Base-by-base conservation (phyloP, 2,329 filamentous ascomycete species). In the Penicillium brasilianum region DNA sequence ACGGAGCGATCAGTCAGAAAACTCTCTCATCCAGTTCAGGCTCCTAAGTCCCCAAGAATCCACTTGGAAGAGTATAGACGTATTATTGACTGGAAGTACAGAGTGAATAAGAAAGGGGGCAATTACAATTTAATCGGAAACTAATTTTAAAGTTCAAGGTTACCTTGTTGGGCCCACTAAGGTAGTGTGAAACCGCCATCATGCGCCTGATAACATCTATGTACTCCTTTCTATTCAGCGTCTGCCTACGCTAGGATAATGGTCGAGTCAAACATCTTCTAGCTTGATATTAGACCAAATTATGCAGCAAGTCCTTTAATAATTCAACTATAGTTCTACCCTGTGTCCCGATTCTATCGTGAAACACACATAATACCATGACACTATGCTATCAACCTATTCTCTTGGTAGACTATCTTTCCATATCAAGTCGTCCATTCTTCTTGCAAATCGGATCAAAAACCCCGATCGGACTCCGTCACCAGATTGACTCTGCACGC, bases 391-490 rank as follows among this genome's bases (percentile, higher is more conserved):
- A 28, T 25, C 28, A 28, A 28, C 16, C 22, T 28, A 34, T 3
- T 30, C 10, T 10, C 28, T 25, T 30, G 9, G 9, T 18, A n/a
- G 10, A 11, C 44, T 20, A 10, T 48, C n/a, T 14, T 4, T 14
- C 6, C 18, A 30, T 20, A 46, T 28, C 6, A 20, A 50, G 1
- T 34, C n/a, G 13, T 10, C 11, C 16, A 18, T 34, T 34, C n/a
- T 18, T 20, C 28, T 28, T 32, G 46, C 36, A 34, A 39, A 37
- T 39, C 16, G 22, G n/a, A 43, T 44, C 22, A 30, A 6, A 6
- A n/a, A 4, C n/a, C 36, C 58, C 63, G 58, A 48, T 32, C 63
- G 57, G 60, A 63, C 50, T 65, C 60, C 60, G 60, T 51, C 39
- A 25, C 53, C 44, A 48, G 58, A 61, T 61, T 57, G 20, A 34